phyloP scores from a whole-genome alignment of 192 early-diverging fungal species.

The Dimargaris xerosporica region DNA sequence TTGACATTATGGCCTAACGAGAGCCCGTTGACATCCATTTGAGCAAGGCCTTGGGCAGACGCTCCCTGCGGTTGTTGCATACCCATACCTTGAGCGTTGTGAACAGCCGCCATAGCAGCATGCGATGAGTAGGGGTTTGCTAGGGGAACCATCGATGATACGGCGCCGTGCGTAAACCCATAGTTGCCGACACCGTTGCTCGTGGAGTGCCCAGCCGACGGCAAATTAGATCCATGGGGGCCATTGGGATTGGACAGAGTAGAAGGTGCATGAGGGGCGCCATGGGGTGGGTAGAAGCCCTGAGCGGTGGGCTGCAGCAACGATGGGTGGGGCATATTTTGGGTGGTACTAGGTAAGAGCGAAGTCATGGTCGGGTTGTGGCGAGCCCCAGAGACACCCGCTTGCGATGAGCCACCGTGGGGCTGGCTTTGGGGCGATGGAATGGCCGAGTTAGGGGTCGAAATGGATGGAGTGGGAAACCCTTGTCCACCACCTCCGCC shows the following conservation, averaged over 20 bases:
- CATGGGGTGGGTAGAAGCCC: background rate
- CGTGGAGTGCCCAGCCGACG: too few species aligned
- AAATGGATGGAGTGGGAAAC: background rate
- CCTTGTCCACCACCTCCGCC: background rate
- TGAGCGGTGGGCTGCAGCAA: background rate
- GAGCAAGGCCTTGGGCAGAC: background rate
- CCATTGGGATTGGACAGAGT: background rate
- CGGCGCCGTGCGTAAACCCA: too few species aligned
- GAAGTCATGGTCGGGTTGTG: background rate
- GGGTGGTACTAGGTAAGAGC: background rate
- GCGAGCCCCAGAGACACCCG: background rate
- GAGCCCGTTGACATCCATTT: background rate
- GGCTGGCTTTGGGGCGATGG: background rate
- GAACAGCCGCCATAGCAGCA: slow-evolving; percentile 1
- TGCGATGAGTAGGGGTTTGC: background rate
- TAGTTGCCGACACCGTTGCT: too few species aligned
- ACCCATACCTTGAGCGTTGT: background rate
- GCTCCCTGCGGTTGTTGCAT: background rate
- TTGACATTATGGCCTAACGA: background rate
- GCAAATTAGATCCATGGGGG: too few species aligned
- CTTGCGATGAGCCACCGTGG: background rate
- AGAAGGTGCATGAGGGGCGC: background rate
- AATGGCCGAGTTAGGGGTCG: slow-evolving; percentile 4
- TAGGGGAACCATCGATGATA: background rate
- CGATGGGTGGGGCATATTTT: background rate